These are phyloP conservation scores for Pulveroboletus sp. DNA, from an alignment of 768 basidiomycete genomes.

Conservation along the genomic window DNA sequence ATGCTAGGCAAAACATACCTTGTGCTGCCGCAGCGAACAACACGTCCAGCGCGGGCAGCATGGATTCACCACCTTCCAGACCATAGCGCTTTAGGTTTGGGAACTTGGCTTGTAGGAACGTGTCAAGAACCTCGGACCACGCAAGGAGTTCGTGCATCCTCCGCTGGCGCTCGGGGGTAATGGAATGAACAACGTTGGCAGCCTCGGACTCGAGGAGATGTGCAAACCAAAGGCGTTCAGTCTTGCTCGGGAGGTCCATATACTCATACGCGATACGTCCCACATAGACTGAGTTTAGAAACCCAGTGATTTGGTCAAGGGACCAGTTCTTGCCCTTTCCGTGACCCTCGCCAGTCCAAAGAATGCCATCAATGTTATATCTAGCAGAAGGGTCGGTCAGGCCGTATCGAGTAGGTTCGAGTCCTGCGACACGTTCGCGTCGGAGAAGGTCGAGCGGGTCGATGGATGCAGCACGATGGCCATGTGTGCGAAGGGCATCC, in stretches of 20 bases:
- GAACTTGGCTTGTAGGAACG: conserved; percentile 83
- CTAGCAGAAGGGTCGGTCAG: conserved; percentile 46
- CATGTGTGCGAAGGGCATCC: conserved; percentile 81
- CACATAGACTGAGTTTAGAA: conserved; percentile 72
- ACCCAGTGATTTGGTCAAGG: conserved; percentile 62
- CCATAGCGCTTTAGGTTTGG: conserved; percentile 87
- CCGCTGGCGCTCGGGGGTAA: conserved; percentile 38
- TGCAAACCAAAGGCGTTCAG: conserved; percentile 86
- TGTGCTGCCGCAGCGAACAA: conserved; percentile 65
- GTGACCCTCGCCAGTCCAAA: conserved; percentile 52
- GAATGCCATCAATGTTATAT: conserved; percentile 76
- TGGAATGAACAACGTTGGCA: conserved; percentile 27
- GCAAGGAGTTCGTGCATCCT: conserved; percentile 67
- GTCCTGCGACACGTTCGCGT: conserved; percentile 73
- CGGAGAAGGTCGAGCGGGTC: conserved; percentile 87
- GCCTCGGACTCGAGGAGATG: conserved; percentile 64
- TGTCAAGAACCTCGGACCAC: conserved; percentile 76
- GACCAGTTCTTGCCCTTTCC: conserved; percentile 49
- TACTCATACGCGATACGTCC: conserved; percentile 89
- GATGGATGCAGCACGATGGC: conserved; percentile 78
- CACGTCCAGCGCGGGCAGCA: conserved; percentile 82
- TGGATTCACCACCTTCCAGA: conserved; percentile 89
- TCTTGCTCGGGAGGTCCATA: conserved; percentile 84
- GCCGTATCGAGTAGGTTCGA: conserved; percentile 75
- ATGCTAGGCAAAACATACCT: conserved; percentile 33